Evolutionary conservation across 2,329 filamentous ascomycete genomes (phyloP), one percentile per base, ranked within the genome.

Genomic region (Cercospora citrullina): DNA sequence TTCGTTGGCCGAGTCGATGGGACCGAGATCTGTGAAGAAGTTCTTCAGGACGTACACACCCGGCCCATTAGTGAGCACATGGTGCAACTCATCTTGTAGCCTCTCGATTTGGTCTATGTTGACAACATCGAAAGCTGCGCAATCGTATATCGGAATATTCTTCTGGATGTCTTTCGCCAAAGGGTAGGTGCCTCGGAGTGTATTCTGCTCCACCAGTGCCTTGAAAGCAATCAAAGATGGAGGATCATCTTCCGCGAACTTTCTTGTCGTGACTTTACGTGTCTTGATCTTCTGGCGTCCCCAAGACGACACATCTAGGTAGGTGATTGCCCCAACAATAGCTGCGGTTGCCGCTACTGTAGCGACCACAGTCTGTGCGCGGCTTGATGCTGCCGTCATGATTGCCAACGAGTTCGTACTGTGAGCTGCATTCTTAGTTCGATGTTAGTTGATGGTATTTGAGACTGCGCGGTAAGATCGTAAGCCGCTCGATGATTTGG

Each of bases 61-160:
- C 0, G 88, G 86, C 0, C 87, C 87, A 7, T 80, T 78, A 65
- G 83, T 80, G 2, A 90, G 82, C 65, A 87, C 82, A 68, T 86
- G 81, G 72, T 88, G 84, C 83, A 86, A 87, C 79, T 89, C 87
- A 70, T 89, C 84, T 75, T 89, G 86, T 2, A 89, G 81, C 4
- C 76, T 72, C 16, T 77, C 69, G 30, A 79, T 73, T n/a, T 76
- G 72, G 1, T 71, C 55, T 6, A 72, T 12, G 28, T 79, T 75
- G 0, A 78, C 67, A 3, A 79, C 72, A 4, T 81, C 75, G 66
- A 81, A 80, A 2, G 73, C 68, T 0, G 77, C 72, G 5, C 86
- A 78, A 36, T 85, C 76, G 77, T 89, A 89, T 68, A 88, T 82
- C 0, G 87, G 87, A 3, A 89, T 80, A 70, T 87, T 87, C 45